Conservation (phyloP, 2,329 filamentous ascomycete genomes). For the Aspergillus calidoustus region DNA sequence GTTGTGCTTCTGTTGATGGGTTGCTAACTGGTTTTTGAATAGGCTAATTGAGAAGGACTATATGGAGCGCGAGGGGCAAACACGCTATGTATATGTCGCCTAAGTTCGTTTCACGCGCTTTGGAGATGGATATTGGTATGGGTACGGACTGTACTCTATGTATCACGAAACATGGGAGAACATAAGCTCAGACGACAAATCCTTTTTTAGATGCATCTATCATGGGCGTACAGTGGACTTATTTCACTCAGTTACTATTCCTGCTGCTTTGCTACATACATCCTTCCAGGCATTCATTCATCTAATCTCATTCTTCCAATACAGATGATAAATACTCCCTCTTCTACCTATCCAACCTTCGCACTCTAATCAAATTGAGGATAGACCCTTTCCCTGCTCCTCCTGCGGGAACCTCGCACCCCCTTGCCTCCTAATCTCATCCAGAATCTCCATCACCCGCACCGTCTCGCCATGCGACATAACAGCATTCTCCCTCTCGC, state of each 20-base stretch:
- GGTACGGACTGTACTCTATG: background rate
- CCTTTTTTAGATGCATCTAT: background rate
- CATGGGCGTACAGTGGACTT: background rate
- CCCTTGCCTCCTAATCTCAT: constrained; percentile 8
- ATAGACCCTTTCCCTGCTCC: background rate
- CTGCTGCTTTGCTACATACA: background rate
- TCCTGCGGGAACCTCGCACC: constrained; percentile 8
- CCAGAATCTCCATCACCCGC: constrained; percentile 6
- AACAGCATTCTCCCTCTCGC: constrained; percentile 1
- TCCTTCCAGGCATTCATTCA: background rate
- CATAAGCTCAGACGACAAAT: background rate
- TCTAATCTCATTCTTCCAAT: background rate
- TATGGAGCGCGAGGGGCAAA: constrained; percentile 71
- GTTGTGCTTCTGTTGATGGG: background rate
- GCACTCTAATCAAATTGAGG: background rate
- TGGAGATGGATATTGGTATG: background rate
- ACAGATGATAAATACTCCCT: background rate
- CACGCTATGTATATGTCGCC: constrained; percentile 70
- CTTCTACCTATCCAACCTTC: background rate
- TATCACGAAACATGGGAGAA: background rate
- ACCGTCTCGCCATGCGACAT: constrained; percentile 8
- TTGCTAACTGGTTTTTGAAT: constrained; percentile 12
- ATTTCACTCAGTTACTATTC: background rate
- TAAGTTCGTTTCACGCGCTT: constrained; percentile 38
- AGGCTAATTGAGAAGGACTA: constrained; percentile 94